Conservation (phyloP, 1,139 yeast genomes). For the Spathaspora jeffriesii region DNA sequence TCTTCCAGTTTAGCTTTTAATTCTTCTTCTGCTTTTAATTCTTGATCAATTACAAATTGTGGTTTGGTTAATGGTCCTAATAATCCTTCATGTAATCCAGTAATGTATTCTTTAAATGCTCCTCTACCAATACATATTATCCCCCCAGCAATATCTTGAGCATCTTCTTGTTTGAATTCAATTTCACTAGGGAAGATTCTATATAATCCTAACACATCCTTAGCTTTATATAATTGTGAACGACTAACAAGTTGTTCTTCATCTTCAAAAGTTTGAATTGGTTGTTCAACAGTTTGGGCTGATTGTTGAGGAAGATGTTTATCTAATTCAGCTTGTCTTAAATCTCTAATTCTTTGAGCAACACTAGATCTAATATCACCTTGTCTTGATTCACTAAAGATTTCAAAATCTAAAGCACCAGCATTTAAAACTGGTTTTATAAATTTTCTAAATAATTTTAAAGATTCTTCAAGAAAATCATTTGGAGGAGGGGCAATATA, state of each 20-base stretch:
- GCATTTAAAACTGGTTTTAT: constrained; percentile 87
- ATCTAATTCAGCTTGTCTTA: constrained; percentile 41
- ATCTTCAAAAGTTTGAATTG: constrained; percentile 8
- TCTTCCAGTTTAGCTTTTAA: constrained; percentile 33
- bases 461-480: constrained; percentile 78
- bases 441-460: constrained; percentile 74
- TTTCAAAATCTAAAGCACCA: constrained; percentile 84
- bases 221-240: constrained; percentile 48
- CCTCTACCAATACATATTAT: constrained; percentile 94
- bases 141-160: constrained; percentile 68
- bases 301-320: background rate
- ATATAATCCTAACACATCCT: constrained; percentile 62
- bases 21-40: constrained; percentile 22
- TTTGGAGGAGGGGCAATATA: constrained; percentile 97
- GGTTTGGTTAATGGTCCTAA: constrained; percentile 88
- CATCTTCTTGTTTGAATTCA: constrained; percentile 47
- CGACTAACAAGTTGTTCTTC: constrained; percentile 24
- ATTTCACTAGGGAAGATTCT: constrained; percentile 34
- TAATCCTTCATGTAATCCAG: constrained; percentile 93
- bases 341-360: constrained; percentile 77
- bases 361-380: constrained; percentile 85
- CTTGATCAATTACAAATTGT: constrained; percentile 27
- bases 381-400: constrained; percentile 75
- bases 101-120: constrained; percentile 88
- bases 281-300: constrained; percentile 10